Base-by-base conservation (phyloP, 164 flowering plant genomes). In the Cinnamomum micranthum region DNA sequence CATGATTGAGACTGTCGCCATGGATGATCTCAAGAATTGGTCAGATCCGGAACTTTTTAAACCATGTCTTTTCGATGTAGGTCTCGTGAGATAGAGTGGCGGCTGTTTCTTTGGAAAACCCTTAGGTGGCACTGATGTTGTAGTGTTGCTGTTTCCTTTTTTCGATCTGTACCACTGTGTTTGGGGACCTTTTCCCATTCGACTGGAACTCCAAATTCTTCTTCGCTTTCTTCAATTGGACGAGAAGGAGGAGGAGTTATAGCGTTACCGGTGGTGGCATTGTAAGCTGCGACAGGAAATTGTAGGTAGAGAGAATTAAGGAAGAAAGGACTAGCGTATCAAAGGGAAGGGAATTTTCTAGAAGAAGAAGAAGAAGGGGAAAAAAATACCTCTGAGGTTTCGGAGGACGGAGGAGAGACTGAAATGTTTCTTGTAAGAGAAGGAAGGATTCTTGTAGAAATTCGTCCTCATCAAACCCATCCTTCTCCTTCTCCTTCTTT, bases 361-460 rank as follows among this genome's bases (percentile, higher is more conserved):
- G n/a, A n/a, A n/a, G n/a, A n/a, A 5, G 31, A 28, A 28, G 5
- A 31, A 31, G 5, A 31, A 4, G 33, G 31, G 5, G 33, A 4
- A 31, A 31, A 28, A 31, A 31, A 3, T 51, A 90, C 92, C 91
- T 77, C 74, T 75, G 67, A 92, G 94, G 65, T 90, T 92, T 78
- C 85, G 94, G 80, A 92, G 90, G 71, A 82, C 94, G n/a, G 92
- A 90, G 67, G 84, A 78, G 84, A 91, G 85, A 73, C 79, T 80
- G 77, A 91, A 78, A 68, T 89, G 82, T 69, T 83, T 88, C 75
- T 85, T 89, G 89, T 92, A 89, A 27, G 88, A 65, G 70, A 77
- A 78, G 5, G 92, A 89, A 65, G 93, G 90, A 60, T 88, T 89
- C 82, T 92, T 91, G 90, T 92, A 90, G 76, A 92, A 87, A 77